A percentile compares a stretch with the other conserved stretches of the same genome.
These are phyloP conservation scores for Sporobolomyces pararoseus DNA, from an alignment of 768 basidiomycete genomes.

Conservation along the genomic window DNA sequence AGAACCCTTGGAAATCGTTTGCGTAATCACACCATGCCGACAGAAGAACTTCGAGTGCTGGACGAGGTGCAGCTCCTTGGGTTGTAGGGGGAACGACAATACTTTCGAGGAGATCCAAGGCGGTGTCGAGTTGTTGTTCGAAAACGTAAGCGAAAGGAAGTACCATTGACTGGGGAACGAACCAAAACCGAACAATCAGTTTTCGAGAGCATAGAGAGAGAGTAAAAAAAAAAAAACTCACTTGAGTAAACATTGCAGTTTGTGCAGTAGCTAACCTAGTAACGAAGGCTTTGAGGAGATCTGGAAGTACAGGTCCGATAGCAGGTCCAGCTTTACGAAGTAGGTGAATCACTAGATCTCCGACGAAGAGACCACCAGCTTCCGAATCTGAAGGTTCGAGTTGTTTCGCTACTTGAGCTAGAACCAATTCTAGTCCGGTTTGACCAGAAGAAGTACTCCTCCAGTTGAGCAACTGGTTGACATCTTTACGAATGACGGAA, in stretches of 20 bases:
- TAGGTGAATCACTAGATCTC: conserved; percentile 90
- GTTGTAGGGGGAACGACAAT: conserved; percentile 56
- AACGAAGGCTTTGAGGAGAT: conserved; percentile 79
- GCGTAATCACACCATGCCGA: conserved; percentile 92
- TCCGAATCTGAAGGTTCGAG: conserved; percentile 74
- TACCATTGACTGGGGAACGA: conserved; percentile 67
- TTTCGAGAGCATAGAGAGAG: too few species aligned
- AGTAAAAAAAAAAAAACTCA: conserved; percentile 47
- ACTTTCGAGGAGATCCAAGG: conserved; percentile 70
- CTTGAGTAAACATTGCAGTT: conserved; percentile 88
- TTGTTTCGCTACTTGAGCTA: conserved; percentile 71
- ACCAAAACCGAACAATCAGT: too few species aligned
- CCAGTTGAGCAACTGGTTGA: conserved; percentile 75
- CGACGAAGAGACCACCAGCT: conserved; percentile 85
- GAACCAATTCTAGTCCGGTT: conserved; percentile 69
- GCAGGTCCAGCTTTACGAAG: conserved; percentile 75
- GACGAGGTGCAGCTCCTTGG: background rate
- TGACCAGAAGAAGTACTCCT: conserved; percentile 60
- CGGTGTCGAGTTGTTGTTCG: conserved; percentile 74
- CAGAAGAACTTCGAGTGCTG: conserved; percentile 71
- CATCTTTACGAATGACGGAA: conserved; percentile 78
- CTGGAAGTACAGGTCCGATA: conserved; percentile 78
- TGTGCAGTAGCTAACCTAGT: conserved; percentile 74
- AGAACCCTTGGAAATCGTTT: conserved; percentile 86
- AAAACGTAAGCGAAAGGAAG: conserved; percentile 92